phyloP scores from a whole-genome alignment of 768 basidiomycete genomes.

The Leccinum subgranulosum region DNA sequence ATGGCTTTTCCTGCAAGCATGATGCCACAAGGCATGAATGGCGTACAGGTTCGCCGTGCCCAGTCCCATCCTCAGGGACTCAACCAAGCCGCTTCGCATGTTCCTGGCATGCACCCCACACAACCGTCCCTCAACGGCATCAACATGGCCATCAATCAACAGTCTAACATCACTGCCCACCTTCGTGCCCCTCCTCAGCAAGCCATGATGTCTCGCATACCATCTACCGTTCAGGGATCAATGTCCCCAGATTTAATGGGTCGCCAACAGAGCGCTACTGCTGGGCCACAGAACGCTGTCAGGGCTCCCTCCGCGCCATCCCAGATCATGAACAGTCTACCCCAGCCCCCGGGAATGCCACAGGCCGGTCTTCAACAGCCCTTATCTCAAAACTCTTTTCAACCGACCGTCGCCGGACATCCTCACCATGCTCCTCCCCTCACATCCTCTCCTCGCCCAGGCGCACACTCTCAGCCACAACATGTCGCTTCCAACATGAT shows the following conservation, averaged over 20 bases:
- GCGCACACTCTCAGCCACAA: slow-evolving; percentile 28
- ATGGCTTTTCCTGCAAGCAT: slow-evolving; percentile 42
- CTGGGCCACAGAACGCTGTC: slow-evolving; percentile 41
- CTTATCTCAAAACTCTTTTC: slow-evolving; percentile 32
- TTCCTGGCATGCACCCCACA: slow-evolving; percentile 33
- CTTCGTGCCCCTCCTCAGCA: slow-evolving; percentile 37
- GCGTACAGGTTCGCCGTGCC: slow-evolving; percentile 47
- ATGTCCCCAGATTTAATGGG: slow-evolving; percentile 45
- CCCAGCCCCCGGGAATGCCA: slow-evolving; percentile 34
- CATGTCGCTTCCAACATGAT: slow-evolving; percentile 27
- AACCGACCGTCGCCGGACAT: slow-evolving; percentile 23
- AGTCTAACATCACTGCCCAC: slow-evolving; percentile 39
- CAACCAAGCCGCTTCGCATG: slow-evolving; percentile 37
- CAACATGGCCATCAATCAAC: slow-evolving; percentile 46
- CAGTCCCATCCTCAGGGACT: slow-evolving; percentile 53
- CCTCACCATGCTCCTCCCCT: slow-evolving; percentile 30
- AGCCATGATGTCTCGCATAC: slow-evolving; percentile 30
- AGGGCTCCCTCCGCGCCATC: slow-evolving; percentile 44
- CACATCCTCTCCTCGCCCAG: slow-evolving; percentile 31
- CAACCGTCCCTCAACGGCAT: slow-evolving; percentile 36
- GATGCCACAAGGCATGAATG: slow-evolving; percentile 39
- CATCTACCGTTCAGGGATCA: slow-evolving; percentile 33
- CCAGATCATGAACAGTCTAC: slow-evolving; percentile 47
- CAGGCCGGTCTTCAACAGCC: slow-evolving; percentile 29
- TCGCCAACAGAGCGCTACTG: slow-evolving; percentile 37